These are phyloP conservation scores for Pholiota adiposa DNA, from an alignment of 1,284 basidiomycete genomes.

Conservation along the genomic window DNA sequence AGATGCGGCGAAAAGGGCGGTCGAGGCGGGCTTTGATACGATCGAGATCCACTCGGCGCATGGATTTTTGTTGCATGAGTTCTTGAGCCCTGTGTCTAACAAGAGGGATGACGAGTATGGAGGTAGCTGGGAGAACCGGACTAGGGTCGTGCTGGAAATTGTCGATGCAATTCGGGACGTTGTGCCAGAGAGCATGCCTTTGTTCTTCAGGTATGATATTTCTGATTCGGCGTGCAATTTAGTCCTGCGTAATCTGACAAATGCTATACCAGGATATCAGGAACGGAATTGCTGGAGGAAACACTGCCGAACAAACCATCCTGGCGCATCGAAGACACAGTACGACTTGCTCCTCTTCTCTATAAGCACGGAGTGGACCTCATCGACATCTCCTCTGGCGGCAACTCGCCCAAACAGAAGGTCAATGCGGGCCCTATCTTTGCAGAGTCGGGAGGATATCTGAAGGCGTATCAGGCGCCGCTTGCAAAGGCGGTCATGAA, in stretches of 20 bases:
- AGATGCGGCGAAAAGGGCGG: conserved; percentile 56
- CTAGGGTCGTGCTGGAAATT: conserved; percentile 62
- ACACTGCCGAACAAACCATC: conserved; percentile 60
- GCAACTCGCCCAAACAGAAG: conserved; percentile 52
- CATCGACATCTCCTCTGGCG: conserved; percentile 66
- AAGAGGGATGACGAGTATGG: conserved; percentile 75
- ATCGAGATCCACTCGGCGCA: conserved; percentile 74
- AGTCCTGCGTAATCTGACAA: neutral
- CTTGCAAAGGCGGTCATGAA: conserved; percentile 52
- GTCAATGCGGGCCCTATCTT: conserved; percentile 23
- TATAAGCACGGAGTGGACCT: conserved; percentile 68
- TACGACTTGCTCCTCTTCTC: conserved; percentile 53
- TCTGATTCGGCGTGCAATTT: neutral
- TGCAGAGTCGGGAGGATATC: conserved; percentile 42
- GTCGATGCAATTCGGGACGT: conserved; percentile 52
- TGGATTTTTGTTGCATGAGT: conserved; percentile 58
- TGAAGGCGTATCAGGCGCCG: conserved; percentile 31
- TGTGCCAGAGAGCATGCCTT: conserved; percentile 62
- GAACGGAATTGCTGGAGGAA: conserved; percentile 66
- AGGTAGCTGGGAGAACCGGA: conserved; percentile 73
- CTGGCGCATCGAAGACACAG: conserved; percentile 68
- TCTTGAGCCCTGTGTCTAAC: conserved; percentile 71
- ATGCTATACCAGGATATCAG: conserved; percentile 53
- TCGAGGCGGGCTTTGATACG: conserved; percentile 65
- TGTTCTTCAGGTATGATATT: conserved; percentile 69